Base-by-base conservation (phyloP, 352 stramenopile species). In the Globisporangium polare region DNA sequence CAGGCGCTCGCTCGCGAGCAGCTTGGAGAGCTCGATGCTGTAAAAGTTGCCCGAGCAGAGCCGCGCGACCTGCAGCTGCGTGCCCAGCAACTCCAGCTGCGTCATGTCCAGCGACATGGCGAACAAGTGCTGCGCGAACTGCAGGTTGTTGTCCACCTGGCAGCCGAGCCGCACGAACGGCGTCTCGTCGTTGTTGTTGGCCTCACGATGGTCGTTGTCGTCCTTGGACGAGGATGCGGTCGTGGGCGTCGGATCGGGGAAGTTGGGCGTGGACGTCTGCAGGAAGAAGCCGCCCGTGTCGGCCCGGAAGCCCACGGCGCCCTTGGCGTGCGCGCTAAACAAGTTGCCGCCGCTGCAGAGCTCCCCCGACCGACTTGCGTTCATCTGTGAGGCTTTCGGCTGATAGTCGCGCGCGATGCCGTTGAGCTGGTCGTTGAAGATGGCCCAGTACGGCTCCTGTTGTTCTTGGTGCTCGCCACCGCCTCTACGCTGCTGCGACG, bases 351-450 rank as follows among this genome's bases (percentile, higher is more conserved):
- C 82, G 15, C 68, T 70, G 57, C 84, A 94, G 24, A 84, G 43
- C 2, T 42, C 64, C 1, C 57, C 27, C 41, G 47, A 72, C 66
- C n/a, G 65, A 9, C 45, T n/a, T 15, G 45, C 31, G 46, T 29
- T 33, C 58, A 1, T 41, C 24, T 33, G 22, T 1, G 5, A 9
- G 52, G 27, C 3, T 10, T 17, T 37, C 12, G 63, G 65, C 15
- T 73, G 33, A 42, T 68, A 82, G 37, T 54, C 53, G 17, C 58
- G 65, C 6, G 83, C 80, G 47, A 90, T 86, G 18, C 78, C 81
- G 43, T 90, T 89, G 35, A 90, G 62, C 57, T 93, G 84, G 63
- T 93, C 84, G 47, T 90, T 93, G 49, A 89, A 91, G 15, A 83
- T n/a, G 3, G 78, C 82, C 84, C 84, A 93, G 59, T 90, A 90